Conservation (phyloP, 1,139 yeast genomes). For the Pichia sp. region DNA sequence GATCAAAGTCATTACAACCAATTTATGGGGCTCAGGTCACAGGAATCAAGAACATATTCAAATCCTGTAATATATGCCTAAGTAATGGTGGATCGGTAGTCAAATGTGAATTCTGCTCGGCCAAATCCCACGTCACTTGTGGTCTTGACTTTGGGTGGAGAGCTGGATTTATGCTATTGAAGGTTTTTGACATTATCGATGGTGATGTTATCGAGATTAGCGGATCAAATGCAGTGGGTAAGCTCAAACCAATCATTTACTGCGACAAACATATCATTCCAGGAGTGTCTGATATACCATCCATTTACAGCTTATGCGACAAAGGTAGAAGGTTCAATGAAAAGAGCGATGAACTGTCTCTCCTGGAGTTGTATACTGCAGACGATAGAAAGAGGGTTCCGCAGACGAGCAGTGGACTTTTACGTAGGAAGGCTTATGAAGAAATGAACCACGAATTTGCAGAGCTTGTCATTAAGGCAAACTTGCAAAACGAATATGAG, state of each 20-base stretch:
- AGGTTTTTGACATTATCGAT: constrained; percentile 22
- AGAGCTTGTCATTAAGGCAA: constrained; percentile 7
- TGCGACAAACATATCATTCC: constrained; percentile 40
- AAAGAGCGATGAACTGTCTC: constrained; percentile 33
- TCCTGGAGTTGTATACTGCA: constrained; percentile 42
- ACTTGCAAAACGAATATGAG: not conserved
- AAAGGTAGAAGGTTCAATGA: constrained; percentile 33
- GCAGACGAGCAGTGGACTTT: constrained; percentile 13
- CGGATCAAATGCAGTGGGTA: constrained; percentile 33
- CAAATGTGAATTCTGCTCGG: constrained; percentile 41
- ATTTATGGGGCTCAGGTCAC: constrained; percentile 31
- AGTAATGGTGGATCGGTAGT: constrained; percentile 39
- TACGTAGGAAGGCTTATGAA: constrained; percentile 22
- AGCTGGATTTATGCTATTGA: constrained; percentile 43
- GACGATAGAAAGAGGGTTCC: constrained; percentile 34
- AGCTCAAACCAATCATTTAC: constrained; percentile 39
- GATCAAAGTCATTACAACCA: constrained; percentile 42
- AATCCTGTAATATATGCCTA: constrained; percentile 40
- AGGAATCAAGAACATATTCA: constrained; percentile 24
- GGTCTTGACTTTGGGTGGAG: constrained; percentile 48
- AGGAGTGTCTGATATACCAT: constrained; percentile 10
- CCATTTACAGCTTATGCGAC: constrained; percentile 31
- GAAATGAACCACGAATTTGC: constrained; percentile 8
- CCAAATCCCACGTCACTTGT: constrained; percentile 59
- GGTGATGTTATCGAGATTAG: constrained; percentile 29